Conservation (phyloP, 2,329 filamentous ascomycete genomes). For the Apiospora phragmitis region DNA sequence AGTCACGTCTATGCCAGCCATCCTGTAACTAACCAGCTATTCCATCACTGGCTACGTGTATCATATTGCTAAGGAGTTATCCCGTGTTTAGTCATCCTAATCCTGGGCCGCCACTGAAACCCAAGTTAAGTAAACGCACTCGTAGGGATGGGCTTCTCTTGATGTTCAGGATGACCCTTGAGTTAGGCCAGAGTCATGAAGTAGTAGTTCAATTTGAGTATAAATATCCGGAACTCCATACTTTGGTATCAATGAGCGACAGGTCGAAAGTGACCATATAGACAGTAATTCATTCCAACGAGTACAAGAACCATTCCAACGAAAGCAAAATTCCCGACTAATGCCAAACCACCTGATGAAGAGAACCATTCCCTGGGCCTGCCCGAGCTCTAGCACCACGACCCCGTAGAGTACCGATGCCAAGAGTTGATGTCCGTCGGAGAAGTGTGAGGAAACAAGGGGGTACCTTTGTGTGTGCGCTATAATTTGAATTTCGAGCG, state of each 20-base stretch:
- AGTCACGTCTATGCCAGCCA: neutral
- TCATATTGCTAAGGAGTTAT: no score
- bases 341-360: neutral
- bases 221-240: neutral
- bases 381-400: neutral
- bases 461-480: neutral
- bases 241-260: slow-evolving; percentile 8
- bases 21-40: neutral
- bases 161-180: no score
- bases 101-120: no score
- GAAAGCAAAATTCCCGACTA: neutral
- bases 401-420: neutral
- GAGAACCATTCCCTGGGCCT: neutral
- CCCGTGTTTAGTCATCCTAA: no score
- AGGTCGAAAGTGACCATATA: slow-evolving; percentile 2
- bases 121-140: no score
- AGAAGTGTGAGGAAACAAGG: neutral
- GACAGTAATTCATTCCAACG: neutral
- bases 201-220: neutral
- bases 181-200: no score
- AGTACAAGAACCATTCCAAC: neutral
- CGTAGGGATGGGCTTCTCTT: no score
- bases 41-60: no score
- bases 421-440: neutral
- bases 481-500: neutral